phyloP scores from a whole-genome alignment of 1,284 basidiomycete genomes.

The Blastosporella zonata region DNA sequence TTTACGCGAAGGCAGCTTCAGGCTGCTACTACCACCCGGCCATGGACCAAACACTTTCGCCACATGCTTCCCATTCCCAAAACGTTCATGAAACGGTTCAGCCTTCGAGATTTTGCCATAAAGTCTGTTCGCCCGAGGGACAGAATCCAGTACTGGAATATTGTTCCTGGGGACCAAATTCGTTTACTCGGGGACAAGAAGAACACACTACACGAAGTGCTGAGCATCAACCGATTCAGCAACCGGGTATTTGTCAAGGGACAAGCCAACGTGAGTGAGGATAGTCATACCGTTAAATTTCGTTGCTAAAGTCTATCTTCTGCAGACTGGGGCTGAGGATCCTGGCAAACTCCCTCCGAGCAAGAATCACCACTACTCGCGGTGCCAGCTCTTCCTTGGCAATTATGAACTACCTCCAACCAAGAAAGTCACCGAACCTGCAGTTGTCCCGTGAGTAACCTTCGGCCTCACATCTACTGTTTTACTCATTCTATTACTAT shows the following conservation, averaged over 20 bases:
- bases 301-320: not conserved
- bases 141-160: conserved; percentile 81
- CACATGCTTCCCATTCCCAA: conserved; percentile 60
- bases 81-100: conserved; percentile 34
- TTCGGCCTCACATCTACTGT: not conserved
- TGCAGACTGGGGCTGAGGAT: conserved; percentile 28
- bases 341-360: conserved; percentile 28
- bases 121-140: conserved; percentile 62
- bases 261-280: conserved; percentile 40
- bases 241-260: conserved; percentile 71
- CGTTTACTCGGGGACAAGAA: conserved; percentile 63
- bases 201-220: conserved; percentile 61
- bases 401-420: conserved; percentile 55
- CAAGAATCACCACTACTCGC: conserved; percentile 70
- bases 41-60: conserved; percentile 63
- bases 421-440: conserved; percentile 39
- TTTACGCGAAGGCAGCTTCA: conserved; percentile 42
- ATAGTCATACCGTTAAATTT: not conserved
- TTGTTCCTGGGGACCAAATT: conserved; percentile 80
- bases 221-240: conserved; percentile 66
- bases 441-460: conserved; percentile 43
- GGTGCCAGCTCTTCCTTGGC: conserved; percentile 73
- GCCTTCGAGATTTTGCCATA: conserved; percentile 33
- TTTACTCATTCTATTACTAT: not conserved
- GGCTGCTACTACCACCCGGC: conserved; percentile 44